Conservation (phyloP, 768 basidiomycete genomes). For the Tulasnella sp. region DNA sequence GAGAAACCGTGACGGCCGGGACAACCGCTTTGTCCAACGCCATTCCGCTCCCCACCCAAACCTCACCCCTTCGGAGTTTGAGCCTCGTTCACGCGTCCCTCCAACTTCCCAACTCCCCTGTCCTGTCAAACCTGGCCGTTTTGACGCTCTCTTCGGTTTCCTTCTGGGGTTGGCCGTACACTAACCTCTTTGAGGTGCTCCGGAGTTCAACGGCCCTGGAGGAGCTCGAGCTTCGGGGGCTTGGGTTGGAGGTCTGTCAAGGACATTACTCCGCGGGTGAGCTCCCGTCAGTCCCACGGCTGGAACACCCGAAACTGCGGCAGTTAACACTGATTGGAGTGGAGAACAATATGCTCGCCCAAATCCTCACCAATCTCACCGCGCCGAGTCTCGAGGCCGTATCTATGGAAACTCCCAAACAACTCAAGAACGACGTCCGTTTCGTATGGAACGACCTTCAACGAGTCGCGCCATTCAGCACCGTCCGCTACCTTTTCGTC, state of each 20-base stretch:
- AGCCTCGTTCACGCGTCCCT: too few relatives aligned
- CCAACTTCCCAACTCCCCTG: too few relatives aligned
- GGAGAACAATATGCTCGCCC: not conserved
- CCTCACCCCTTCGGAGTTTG: too few relatives aligned
- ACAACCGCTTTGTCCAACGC: too few relatives aligned
- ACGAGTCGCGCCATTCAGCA: not conserved
- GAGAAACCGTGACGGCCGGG: too few relatives aligned
- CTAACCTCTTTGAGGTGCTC: not conserved
- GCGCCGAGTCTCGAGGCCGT: not conserved
- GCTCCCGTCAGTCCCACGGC: not conserved
- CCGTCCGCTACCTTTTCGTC: not conserved
- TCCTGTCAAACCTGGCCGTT: too few relatives aligned
- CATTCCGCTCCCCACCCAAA: too few relatives aligned
- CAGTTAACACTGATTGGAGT: not conserved
- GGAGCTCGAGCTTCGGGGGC: not conserved
- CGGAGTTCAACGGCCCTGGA: not conserved
- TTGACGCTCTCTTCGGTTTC: not conserved
- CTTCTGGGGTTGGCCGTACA: not conserved
- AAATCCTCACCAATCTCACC: not conserved
- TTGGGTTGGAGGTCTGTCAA: not conserved
- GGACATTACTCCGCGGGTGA: not conserved
- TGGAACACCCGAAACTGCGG: not conserved
- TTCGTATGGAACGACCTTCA: not conserved
- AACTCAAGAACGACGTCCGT: not conserved
- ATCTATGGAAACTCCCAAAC: not conserved